Base-by-base conservation (phyloP, 106 monocot species). In the Acanthochlamys bracteata region DNA sequence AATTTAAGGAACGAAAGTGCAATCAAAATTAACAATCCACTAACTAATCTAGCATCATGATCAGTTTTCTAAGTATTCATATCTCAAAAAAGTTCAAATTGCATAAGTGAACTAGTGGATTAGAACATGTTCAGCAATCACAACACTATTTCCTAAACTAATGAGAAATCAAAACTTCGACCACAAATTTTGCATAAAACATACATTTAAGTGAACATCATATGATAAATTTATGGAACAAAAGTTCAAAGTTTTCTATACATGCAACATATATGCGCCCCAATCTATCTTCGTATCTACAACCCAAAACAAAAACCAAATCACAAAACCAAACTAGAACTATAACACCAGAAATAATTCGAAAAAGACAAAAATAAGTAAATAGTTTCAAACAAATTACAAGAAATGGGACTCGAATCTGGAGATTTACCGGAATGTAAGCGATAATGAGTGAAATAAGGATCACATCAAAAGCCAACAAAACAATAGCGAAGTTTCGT, bases 221-320 rank as follows among this genome's bases (percentile, higher is more conserved):
- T n/a, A n/a, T n/a, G n/a, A n/a, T n/a, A n/a, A n/a, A n/a, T n/a
- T n/a, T n/a, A n/a, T n/a, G n/a, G 14, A 46, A 14, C 11, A 14
- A 10, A 14, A 14, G 45, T 46, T 46, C 14, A 10, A 46, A 46
- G 14, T 8, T 10, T 8, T 46, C 45, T 8, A 46, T 41, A 95
- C 95, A 90, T 96, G 96, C 21, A 91, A 88, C 88, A 96, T 96
- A 72, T 96, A 96, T 10, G 96, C 91, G 74, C 91, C 96, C 96
- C 96, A 88, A 73, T 96, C 96, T 19, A 96, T 96, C 91, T 96
- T 96, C 17, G 96, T 96, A 79, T 96, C 96, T 91, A 41, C 54
- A 39, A 41, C 4, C 27, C n/a, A n/a, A n/a, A n/a, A n/a, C n/a
- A n/a, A n/a, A 46, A 46, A 46, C 14, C 11, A 21, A 16, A 56